A percentile compares a stretch with the other conserved stretches of the same genome.
These are phyloP conservation scores for Lentinula raphanica DNA, from an alignment of 768 basidiomycete genomes.

Conservation along the genomic window DNA sequence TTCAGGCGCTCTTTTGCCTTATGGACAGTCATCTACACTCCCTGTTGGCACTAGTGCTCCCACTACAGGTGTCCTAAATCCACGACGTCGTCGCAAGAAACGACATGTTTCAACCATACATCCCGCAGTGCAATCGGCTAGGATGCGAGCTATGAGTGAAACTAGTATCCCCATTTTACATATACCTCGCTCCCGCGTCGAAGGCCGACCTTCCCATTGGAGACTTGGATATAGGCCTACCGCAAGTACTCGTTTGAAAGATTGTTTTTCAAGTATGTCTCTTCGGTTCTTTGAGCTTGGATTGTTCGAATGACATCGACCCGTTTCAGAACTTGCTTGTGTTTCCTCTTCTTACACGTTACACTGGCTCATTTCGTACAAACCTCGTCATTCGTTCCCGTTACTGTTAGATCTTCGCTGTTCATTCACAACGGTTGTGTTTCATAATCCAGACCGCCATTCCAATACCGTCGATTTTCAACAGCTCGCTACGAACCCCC, in stretches of 20 bases:
- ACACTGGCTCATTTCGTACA: not conserved
- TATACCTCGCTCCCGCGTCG: not conserved
- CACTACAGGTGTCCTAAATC: not conserved
- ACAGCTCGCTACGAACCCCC: constrained; percentile 37
- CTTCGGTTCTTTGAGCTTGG: not conserved
- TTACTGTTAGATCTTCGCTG: not conserved
- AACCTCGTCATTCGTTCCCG: not conserved
- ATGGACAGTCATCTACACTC: not conserved
- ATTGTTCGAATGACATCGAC: not conserved
- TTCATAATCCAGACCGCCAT: constrained; percentile 2
- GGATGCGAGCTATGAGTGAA: not conserved
- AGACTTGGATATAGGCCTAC: not conserved
- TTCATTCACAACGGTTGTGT: not conserved
- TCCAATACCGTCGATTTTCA: constrained; percentile 27
- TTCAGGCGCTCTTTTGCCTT: not conserved
- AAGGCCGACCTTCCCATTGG: constrained; percentile 3
- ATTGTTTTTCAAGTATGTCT: not conserved
- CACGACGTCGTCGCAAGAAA: not conserved
- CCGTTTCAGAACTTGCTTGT: not conserved
- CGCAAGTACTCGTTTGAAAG: not conserved
- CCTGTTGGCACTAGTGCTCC: not conserved
- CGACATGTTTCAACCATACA: not conserved
- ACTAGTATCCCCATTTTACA: not conserved
- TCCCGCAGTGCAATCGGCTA: not conserved
- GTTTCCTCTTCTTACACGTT: not conserved